phyloP scores from a whole-genome alignment of 2,329 filamentous ascomycete species.

The Nothophaeocryptopus gaeumannii region DNA sequence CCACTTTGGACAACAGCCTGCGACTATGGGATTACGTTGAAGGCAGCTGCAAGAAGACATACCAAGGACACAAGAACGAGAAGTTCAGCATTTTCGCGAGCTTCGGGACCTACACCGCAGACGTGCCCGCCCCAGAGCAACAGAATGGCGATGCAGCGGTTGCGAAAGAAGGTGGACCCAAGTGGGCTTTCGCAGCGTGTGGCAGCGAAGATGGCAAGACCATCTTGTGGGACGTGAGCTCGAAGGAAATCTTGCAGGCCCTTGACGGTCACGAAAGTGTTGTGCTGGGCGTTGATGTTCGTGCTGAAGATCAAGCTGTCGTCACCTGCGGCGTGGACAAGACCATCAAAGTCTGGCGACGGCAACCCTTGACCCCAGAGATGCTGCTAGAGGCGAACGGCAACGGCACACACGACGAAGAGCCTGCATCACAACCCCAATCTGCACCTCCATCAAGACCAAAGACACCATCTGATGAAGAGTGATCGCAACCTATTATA shows the following conservation, averaged over 20 bases:
- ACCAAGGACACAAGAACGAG: conserved; percentile 84
- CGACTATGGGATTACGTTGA: conserved; percentile 94
- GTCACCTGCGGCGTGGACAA: conserved; percentile 63
- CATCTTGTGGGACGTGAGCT: conserved; percentile 85
- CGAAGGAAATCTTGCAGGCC: conserved; percentile 75
- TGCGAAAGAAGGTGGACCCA: conserved; percentile 23
- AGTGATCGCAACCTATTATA: too few relatives aligned
- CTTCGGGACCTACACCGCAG: conserved; percentile 65
- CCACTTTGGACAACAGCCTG: conserved; percentile 84
- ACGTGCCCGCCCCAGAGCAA: background rate
- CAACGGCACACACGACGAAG: background rate
- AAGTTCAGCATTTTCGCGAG: conserved; percentile 81
- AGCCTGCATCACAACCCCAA: background rate
- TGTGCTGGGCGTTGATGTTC: conserved; percentile 60
- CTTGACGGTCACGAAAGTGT: conserved; percentile 57
- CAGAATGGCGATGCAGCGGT: conserved; percentile 10
- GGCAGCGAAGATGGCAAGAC: conserved; percentile 86
- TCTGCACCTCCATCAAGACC: conserved; percentile 11
- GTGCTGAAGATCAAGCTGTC: conserved; percentile 52
- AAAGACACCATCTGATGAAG: conserved; percentile 14
- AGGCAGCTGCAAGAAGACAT: conserved; percentile 91
- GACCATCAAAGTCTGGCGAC: conserved; percentile 60
- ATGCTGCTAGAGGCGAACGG: conserved; percentile 5
- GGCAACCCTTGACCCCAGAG: conserved; percentile 19
- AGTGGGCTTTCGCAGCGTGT: conserved; percentile 66